Percentiles rank a stretch among this genome's conserved stretches.
These are phyloP conservation scores for Trichoderma sp. DNA, from an alignment of 2,329 filamentous ascomycete genomes.

Conservation along the genomic window DNA sequence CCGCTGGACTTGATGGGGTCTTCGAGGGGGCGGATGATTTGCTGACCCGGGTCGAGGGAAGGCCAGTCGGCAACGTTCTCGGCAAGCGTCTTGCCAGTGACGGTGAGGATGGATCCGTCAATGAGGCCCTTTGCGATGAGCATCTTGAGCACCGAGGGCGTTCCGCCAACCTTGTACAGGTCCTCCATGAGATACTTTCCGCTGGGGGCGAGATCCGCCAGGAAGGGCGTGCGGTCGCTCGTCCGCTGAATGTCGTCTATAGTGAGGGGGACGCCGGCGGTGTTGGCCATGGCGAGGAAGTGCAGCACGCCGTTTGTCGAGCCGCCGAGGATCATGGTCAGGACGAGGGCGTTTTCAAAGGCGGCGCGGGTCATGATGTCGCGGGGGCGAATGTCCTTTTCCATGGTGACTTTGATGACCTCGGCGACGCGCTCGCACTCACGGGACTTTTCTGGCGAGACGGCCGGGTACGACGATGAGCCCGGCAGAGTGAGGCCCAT, in stretches of 20 bases:
- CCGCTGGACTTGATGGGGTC: constrained; percentile 78
- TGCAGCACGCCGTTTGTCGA: constrained; percentile 89
- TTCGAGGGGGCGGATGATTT: constrained; percentile 81
- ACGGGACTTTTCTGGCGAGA: constrained; percentile 79
- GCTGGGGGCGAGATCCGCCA: constrained; percentile 82
- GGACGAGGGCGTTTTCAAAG: constrained; percentile 86
- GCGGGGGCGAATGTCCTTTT: constrained; percentile 77
- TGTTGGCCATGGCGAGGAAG: constrained; percentile 87
- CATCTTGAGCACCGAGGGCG: constrained; percentile 83
- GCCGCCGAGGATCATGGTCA: constrained; percentile 91
- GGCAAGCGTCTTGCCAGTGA: constrained; percentile 82
- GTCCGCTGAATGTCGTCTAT: constrained; percentile 83
- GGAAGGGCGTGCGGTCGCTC: constrained; percentile 80
- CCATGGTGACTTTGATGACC: constrained; percentile 78
- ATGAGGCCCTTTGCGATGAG: constrained; percentile 76
- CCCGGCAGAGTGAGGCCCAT: constrained; percentile 86
- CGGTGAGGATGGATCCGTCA: constrained; percentile 76
- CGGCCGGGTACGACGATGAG: constrained; percentile 80
- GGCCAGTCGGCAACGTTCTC: constrained; percentile 81
- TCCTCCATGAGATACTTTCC: constrained; percentile 89
- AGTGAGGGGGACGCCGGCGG: constrained; percentile 74
- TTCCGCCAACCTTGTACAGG: constrained; percentile 82
- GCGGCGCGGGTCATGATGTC: constrained; percentile 78
- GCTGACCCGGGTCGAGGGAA: constrained; percentile 75
- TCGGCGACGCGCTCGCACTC: constrained; percentile 83